Percentiles rank a stretch among this genome's conserved stretches.
phyloP scores from a whole-genome alignment of 2,329 filamentous ascomycete species.

The Zymoseptoria ardabiliae region DNA sequence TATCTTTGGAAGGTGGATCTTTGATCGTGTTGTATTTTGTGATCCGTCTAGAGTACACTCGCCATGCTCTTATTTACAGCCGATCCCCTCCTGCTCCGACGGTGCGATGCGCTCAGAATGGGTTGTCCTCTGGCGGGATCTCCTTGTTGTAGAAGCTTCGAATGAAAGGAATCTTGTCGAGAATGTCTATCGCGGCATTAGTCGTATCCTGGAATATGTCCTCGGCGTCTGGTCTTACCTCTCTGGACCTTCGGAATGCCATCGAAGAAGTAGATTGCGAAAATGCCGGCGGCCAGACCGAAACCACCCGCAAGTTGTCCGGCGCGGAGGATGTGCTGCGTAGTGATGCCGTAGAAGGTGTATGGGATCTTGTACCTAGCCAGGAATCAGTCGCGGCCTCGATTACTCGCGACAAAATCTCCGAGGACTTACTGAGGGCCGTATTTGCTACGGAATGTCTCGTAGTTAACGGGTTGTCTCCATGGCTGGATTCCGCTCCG shows the following conservation, averaged over 20 bases:
- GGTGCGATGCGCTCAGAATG: constrained; percentile 36
- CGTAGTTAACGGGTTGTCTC: constrained; percentile 33
- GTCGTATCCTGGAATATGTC: neutral
- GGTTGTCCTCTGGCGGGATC: constrained; percentile 58
- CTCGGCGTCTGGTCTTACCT: constrained; percentile 3
- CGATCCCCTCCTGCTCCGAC: neutral
- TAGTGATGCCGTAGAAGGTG: constrained; percentile 45
- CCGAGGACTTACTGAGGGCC: constrained; percentile 47
- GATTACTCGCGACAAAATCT: neutral
- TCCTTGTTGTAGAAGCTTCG: constrained; percentile 50
- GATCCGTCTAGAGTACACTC: neutral
- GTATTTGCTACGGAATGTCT: constrained; percentile 50
- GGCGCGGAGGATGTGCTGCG: constrained; percentile 33
- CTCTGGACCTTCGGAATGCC: constrained; percentile 43
- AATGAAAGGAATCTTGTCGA: constrained; percentile 52
- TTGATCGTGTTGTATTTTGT: neutral
- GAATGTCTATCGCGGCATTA: constrained; percentile 19
- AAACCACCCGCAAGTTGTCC: constrained; percentile 46
- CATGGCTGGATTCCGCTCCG: constrained; percentile 26
- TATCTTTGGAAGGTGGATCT: neutral
- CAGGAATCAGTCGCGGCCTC: constrained; percentile 3
- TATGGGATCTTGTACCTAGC: constrained; percentile 43
- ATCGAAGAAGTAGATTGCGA: constrained; percentile 58
- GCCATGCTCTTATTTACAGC: constrained; percentile 1
- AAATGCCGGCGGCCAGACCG: constrained; percentile 50